These are phyloP conservation scores for Yarrowia hollandica DNA, from an alignment of 805 yeast genomes.

Conservation along the genomic window DNA sequence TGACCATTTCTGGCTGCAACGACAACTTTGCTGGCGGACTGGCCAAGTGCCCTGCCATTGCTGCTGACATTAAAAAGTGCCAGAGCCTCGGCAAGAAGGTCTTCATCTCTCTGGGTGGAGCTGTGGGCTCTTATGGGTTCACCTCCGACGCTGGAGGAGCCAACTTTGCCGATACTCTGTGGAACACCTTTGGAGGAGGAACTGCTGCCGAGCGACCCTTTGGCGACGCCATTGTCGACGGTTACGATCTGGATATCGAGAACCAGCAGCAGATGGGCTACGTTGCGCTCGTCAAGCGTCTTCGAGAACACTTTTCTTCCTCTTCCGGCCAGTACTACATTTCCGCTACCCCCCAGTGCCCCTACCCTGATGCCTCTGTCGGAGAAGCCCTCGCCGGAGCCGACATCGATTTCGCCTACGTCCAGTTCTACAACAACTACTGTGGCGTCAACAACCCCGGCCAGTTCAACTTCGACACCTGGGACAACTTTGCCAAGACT, in stretches of 20 bases:
- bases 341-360: constrained; percentile 71
- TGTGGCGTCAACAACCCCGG: constrained; percentile 41
- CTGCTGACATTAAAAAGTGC: constrained; percentile 66
- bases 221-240: constrained; percentile 59
- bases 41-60: constrained; percentile 49
- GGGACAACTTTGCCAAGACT: constrained; percentile 52
- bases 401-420: constrained; percentile 58
- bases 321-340: constrained; percentile 50
- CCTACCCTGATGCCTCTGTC: constrained; percentile 55
- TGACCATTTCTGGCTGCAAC: constrained; percentile 20
- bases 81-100: constrained; percentile 72
- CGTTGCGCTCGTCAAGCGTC: constrained; percentile 47
- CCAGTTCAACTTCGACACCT: constrained; percentile 48
- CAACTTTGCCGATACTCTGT: constrained; percentile 46
- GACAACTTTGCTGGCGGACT: constrained; percentile 22
- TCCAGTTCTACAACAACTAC: constrained; percentile 67
- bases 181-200: constrained; percentile 55
- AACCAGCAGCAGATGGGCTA: constrained; percentile 53
- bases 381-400: constrained; percentile 48
- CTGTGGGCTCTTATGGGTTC: constrained; percentile 55
- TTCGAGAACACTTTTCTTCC: constrained; percentile 36
- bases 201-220: constrained; percentile 44
- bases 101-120: constrained; percentile 63
- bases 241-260: constrained; percentile 67
- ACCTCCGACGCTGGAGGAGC: constrained; percentile 49